These are phyloP conservation scores for Neurospora sp. DNA, from an alignment of 495 filamentous ascomycete species.

Conservation along the genomic window DNA sequence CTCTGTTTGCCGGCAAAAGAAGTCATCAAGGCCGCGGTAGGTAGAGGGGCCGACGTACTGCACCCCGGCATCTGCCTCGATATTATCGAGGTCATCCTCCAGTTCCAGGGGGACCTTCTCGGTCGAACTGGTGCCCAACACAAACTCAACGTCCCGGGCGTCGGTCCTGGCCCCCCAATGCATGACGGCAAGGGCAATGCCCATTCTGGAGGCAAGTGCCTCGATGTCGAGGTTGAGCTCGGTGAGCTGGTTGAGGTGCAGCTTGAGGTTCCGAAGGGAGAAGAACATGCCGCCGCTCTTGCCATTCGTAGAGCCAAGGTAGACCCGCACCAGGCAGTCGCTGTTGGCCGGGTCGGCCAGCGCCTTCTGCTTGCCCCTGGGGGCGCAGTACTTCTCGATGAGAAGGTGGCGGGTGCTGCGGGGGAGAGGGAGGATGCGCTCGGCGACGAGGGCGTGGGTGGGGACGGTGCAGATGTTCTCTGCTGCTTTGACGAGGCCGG, in stretches of 20 bases:
- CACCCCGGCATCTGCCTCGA: neutral
- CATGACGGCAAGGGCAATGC: conserved; percentile 2
- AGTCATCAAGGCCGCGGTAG: neutral
- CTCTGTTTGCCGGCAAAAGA: conserved; percentile 7
- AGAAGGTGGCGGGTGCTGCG: neutral
- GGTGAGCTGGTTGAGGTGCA: conserved; percentile 11
- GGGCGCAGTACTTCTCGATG: conserved; percentile 20
- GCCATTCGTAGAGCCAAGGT: conserved; percentile 15
- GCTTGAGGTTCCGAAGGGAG: conserved; percentile 10
- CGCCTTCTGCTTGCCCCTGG: conserved; percentile 2
- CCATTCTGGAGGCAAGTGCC: conserved; percentile 2
- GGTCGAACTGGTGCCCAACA: conserved; percentile 3
- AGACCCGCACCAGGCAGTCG: conserved; percentile 20
- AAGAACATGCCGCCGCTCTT: conserved; percentile 1
- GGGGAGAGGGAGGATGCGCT: conserved; percentile 7
- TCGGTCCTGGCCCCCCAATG: conserved; percentile 13
- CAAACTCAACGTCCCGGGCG: conserved; percentile 12
- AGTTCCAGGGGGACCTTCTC: neutral
- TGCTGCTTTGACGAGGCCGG: neutral
- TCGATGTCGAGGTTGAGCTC: conserved; percentile 4
- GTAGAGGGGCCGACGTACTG: neutral
- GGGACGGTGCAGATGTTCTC: conserved; percentile 1
- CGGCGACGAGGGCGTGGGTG: neutral
- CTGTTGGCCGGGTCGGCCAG: conserved; percentile 8
- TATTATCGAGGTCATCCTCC: neutral